phyloP scores from a whole-genome alignment of 228 moss, liverwort and hornwort genomes.

The Sphagnum magellanicum region DNA sequence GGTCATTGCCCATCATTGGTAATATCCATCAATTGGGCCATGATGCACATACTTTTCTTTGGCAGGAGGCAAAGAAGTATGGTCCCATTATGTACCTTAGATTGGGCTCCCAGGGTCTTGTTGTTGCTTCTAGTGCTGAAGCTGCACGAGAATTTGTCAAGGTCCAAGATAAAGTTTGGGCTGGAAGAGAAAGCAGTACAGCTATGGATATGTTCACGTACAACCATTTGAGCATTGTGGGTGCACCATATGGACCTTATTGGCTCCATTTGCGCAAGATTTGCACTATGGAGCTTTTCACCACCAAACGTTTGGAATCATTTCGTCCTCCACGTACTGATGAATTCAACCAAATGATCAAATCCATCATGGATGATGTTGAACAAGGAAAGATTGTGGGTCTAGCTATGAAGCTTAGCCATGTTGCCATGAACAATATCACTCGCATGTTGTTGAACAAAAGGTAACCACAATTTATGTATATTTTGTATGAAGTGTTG shows the following conservation, averaged over 20 bases:
- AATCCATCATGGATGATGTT: background rate
- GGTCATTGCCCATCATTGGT: too few species aligned
- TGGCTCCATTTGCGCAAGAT: background rate
- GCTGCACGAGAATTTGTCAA: too few species aligned
- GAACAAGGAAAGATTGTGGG: background rate
- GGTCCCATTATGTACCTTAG: too few species aligned
- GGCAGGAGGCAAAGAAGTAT: too few species aligned
- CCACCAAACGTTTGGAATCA: background rate
- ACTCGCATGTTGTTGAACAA: background rate
- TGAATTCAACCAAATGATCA: background rate
- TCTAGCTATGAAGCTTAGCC: background rate
- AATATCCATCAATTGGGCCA: too few species aligned
- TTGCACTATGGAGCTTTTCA: background rate
- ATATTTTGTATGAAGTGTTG: too few species aligned
- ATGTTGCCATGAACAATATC: background rate
- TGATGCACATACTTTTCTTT: too few species aligned
- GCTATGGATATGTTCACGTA: too few species aligned
- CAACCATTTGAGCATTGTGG: too few species aligned
- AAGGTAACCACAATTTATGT: background rate
- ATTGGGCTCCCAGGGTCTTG: too few species aligned
- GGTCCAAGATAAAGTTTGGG: too few species aligned
- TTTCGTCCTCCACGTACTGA: background rate
- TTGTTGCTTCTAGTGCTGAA: too few species aligned
- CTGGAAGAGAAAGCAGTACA: background rate
- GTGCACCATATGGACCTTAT: background rate